Evolutionary conservation across 768 basidiomycete genomes (phyloP), one percentile per base, ranked within the genome.

Genomic region (Amanita subjunquillea): DNA sequence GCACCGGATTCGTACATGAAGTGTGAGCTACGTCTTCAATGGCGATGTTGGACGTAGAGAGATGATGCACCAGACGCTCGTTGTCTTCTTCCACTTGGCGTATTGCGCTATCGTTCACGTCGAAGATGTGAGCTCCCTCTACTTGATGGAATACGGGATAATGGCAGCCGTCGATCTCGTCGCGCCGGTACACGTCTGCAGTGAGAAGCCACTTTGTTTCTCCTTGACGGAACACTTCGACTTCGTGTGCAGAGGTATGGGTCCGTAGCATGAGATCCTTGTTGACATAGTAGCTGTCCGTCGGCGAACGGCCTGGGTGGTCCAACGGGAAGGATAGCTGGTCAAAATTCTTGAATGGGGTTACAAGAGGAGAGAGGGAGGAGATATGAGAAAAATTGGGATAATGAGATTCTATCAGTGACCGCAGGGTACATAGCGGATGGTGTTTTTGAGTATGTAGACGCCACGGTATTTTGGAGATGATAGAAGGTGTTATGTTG

Each of bases 111-210:
- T 74, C 61, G 56, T 85, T 72, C 22, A 79, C 76, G 32, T 76
- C 67, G 64, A 92, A 91, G 51, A 97, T 82, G 30, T 82, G 72
- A 10, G 93, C 91, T 29, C 95, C 96, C 64, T 99, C 96, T 70
- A 96, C 91, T 69, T 99, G 96, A 68, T 99, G 96, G 64, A 99
- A 99, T 36, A 96, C 90, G 4, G 96, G 96, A 65, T 97, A 96
- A 64, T 99, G 96, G 7, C 87, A 89, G 10, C 80, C 78, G 70
- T 99, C 96, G 56, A 99, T 98, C 69, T 98, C 96, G 77, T 99
- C 96, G 60, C 96, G 82, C 47, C 96, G 72, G 68, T 98, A 99
- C 49, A 99, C 96, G 71, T 99, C 96, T 29, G 96, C 93, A 7
- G 92, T 88, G 22, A 98, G 74, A 30, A 99, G 74, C 90, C 94